Conservation (phyloP, 495 filamentous ascomycete genomes). For the Gamarada debralockiae region DNA sequence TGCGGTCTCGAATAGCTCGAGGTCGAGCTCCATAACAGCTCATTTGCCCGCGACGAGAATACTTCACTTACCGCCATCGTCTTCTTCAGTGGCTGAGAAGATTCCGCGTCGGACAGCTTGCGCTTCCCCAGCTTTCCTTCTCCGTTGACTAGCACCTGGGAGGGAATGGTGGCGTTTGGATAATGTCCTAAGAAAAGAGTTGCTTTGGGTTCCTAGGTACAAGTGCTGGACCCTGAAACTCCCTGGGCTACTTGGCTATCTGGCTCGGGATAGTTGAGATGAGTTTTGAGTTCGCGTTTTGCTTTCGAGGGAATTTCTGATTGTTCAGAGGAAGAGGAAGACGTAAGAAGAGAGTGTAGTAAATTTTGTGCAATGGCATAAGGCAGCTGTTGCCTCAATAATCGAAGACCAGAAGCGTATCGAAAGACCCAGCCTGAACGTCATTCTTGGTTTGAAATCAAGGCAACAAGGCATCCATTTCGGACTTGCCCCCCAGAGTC, state of each 20-base stretch:
- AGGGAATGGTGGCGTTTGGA: slow-evolving; percentile 27
- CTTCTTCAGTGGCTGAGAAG: slow-evolving; percentile 62
- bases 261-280: too few species aligned
- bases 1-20: not conserved
- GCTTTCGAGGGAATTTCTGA: not conserved
- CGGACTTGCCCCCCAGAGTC: too few species aligned
- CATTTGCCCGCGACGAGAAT: not conserved
- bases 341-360: slow-evolving; percentile 1
- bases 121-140: slow-evolving; percentile 73
- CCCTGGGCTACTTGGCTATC: slow-evolving; percentile 5
- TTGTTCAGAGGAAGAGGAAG: not conserved
- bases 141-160: slow-evolving; percentile 14
- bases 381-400: too few species aligned
- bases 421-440: too few species aligned
- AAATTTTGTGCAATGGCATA: not conserved
- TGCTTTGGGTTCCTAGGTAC: not conserved
- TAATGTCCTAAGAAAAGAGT: slow-evolving; percentile 7
- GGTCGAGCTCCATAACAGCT: not conserved
- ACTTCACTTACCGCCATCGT: slow-evolving; percentile 48
- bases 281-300: too few species aligned
- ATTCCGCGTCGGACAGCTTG: slow-evolving; percentile 74
- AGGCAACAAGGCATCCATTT: too few species aligned
- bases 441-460: too few species aligned
- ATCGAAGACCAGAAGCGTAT: too few species aligned
- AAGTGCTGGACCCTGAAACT: slow-evolving; percentile 9